Evolutionary conservation across 1,139 yeast genomes (phyloP), one percentile per base, ranked within the genome.

Genomic region (Geotrichum bryndzae): DNA sequence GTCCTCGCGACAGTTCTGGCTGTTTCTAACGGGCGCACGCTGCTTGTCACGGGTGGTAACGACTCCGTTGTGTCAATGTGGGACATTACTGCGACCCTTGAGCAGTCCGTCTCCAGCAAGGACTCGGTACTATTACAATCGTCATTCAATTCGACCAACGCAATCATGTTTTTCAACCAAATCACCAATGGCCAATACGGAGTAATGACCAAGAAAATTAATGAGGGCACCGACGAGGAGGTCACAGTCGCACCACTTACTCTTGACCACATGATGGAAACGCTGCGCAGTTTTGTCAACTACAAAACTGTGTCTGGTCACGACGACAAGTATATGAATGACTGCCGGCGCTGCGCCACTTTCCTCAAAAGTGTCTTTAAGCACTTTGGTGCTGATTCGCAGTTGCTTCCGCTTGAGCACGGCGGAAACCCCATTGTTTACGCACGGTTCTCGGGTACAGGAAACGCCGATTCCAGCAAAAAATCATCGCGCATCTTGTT

Each of bases 311-410:
- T 94, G 11, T 88, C 96, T 13, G 86, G 86, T 66, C 81, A 80
- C 56, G 90, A 90, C 0, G 83, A 83, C 23, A 72, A 79, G 53
- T 86, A 82, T 70, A 80, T 88, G 68, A 89, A 88, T 66, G 96
- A 91, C 55, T 87, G 95, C 7, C 83, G 97, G 64, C 83, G 87
- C 55, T 94, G 99, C 77, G 97, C 98, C 0, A 85, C 86, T 54
- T 89, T 81, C 67, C 74, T 94, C 63, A 80, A 84, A 48, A 82
- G 83, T 62, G 74, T 92, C 35, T 79, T 91, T 60, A 80, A 82
- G 56, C 82, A 79, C 52, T 79, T 89, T 65, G 97, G 98, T 2
- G 97, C 96, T 0, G 78, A 82, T 23, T 82, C 96, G 0, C 82
- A 84, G 65, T 74, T 91, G 35, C 72, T 92, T 25, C 91, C 97